Evolutionary conservation across 257 asterid species (phyloP), one percentile per base, ranked within the genome.

Genomic region (Galeopsis tetrahit): DNA sequence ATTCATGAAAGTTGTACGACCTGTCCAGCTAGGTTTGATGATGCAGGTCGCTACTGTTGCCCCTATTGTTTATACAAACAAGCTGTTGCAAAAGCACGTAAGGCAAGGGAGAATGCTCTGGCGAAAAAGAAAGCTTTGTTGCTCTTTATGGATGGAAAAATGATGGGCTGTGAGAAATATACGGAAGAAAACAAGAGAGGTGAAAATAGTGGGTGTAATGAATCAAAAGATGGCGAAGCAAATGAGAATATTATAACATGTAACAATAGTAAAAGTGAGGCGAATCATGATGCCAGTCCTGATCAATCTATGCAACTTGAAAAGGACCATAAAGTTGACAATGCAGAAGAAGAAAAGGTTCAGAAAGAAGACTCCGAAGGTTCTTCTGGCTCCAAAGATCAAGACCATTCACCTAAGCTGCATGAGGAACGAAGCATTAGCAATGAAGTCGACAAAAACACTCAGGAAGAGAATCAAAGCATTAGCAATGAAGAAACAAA

Each of bases 1-100:
- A 77, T 91, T 67, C 97, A 93, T 72, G 84, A 80, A 73, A 58
- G 62, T 34, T 93, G 98, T 78, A 63, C 86, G 83, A 88, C 85
- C 14, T 86, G 82, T 73, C 83, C 85, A 3, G 85, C 87, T 55
- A 73, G 77, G 43, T 80, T 79, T 73, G 90, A 85, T 77, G 90
- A 80, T 15, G 60, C 14, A 14, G 92, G 88, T 5, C 76, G 66
- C 75, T 93, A 89, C 83, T 85, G 79, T 62, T 93, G 98, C 88
- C 97, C 97, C 34, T 84, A 87, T 77, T 93, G 98, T 76, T 69
- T 71, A 4, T 89, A 75, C 78, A 82, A 79, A 79, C 77, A 66
- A 79, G 79, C 89, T 69, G 76, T 76, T 74, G 88, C 80, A 63
- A 89, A 83, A 73, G 60, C 59, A 38, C 73, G 57, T 10, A 87